These are phyloP conservation scores for Stereum hirsutum DNA, from an alignment of 1,284 basidiomycete species.

Conservation along the genomic window DNA sequence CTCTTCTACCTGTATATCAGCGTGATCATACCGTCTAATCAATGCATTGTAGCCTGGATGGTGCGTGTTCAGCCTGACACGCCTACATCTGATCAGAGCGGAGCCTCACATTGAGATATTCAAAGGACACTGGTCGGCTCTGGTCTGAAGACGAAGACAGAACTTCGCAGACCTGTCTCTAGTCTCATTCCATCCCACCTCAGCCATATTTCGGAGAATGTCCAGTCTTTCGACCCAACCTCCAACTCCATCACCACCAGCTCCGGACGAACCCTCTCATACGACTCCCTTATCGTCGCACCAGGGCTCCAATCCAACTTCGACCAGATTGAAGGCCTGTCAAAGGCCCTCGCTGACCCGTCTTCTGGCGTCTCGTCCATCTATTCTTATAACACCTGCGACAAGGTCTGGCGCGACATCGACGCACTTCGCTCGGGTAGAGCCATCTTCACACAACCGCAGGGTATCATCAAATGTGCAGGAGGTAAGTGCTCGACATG, in stretches of 20 bases:
- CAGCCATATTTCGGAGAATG: conserved; percentile 67
- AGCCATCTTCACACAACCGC: conserved; percentile 94
- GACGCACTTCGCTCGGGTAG: conserved; percentile 68
- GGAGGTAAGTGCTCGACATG: conserved; percentile 50
- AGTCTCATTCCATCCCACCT: conserved; percentile 72
- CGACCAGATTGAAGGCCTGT: conserved; percentile 70
- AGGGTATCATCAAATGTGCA: conserved; percentile 92
- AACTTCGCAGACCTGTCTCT: conserved; percentile 60
- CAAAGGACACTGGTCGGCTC: conserved; percentile 87
- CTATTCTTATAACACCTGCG: conserved; percentile 83
- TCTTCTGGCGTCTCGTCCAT: conserved; percentile 86
- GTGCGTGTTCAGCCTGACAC: conserved; percentile 26
- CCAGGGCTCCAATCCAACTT: conserved; percentile 86
- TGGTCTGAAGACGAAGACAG: conserved; percentile 66
- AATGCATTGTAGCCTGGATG: conserved; percentile 61
- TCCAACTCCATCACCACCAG: conserved; percentile 67
- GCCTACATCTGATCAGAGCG: not conserved
- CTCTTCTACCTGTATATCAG: conserved; percentile 3
- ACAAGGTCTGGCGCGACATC: conserved; percentile 82
- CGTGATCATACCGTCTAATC: conserved; percentile 8
- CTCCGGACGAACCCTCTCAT: conserved; percentile 65
- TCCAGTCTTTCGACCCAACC: conserved; percentile 69
- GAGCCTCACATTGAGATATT: too few species aligned
- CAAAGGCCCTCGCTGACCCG: conserved; percentile 71
- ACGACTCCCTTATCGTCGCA: conserved; percentile 87